A percentile compares a stretch with the other conserved stretches of the same genome.
These are phyloP conservation scores for Gautieria morchelliformis DNA, from an alignment of 768 basidiomycete species.

Conservation along the genomic window DNA sequence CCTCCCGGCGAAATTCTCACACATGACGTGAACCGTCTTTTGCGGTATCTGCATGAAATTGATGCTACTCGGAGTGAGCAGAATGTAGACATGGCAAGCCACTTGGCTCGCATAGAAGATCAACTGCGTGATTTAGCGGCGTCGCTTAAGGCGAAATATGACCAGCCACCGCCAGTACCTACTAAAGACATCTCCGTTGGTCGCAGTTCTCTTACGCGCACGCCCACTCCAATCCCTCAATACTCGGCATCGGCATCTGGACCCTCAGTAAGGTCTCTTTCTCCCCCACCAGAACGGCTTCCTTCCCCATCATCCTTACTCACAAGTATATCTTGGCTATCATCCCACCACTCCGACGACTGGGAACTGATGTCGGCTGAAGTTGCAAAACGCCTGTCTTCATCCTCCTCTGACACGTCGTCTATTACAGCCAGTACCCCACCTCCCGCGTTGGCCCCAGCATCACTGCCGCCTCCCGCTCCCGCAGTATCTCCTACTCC, in stretches of 20 bases:
- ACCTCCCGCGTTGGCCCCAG: slow-evolving; percentile 18
- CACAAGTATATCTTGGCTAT: slow-evolving; percentile 34
- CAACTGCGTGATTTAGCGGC: slow-evolving; percentile 57
- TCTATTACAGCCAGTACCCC: slow-evolving; percentile 18
- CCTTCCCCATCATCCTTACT: slow-evolving; percentile 30
- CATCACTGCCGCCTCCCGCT: slow-evolving; percentile 30
- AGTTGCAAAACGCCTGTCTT: slow-evolving; percentile 16
- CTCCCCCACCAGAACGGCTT: slow-evolving; percentile 35
- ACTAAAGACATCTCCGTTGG: slow-evolving; percentile 36
- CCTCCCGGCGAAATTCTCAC: slow-evolving; percentile 24
- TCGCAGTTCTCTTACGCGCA: slow-evolving; percentile 24
- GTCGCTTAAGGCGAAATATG: slow-evolving; percentile 31
- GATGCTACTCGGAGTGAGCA: slow-evolving; percentile 57
- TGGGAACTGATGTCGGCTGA: slow-evolving; percentile 28
- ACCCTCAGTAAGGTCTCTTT: slow-evolving; percentile 15
- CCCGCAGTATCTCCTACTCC: slow-evolving; percentile 12
- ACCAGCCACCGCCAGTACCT: slow-evolving; percentile 19
- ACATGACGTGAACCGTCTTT: slow-evolving; percentile 28
- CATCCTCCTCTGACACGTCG: slow-evolving; percentile 19
- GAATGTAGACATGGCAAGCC: slow-evolving; percentile 50
- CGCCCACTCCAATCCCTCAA: slow-evolving; percentile 13
- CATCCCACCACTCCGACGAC: slow-evolving; percentile 71
- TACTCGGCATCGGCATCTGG: slow-evolving; percentile 18
- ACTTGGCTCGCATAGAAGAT: slow-evolving; percentile 60
- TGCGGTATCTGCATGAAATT: slow-evolving; percentile 52